Evolutionary conservation across 257 asterid species (phyloP), one percentile per base, ranked within the genome.

Genomic region (Solanum tarijense): DNA sequence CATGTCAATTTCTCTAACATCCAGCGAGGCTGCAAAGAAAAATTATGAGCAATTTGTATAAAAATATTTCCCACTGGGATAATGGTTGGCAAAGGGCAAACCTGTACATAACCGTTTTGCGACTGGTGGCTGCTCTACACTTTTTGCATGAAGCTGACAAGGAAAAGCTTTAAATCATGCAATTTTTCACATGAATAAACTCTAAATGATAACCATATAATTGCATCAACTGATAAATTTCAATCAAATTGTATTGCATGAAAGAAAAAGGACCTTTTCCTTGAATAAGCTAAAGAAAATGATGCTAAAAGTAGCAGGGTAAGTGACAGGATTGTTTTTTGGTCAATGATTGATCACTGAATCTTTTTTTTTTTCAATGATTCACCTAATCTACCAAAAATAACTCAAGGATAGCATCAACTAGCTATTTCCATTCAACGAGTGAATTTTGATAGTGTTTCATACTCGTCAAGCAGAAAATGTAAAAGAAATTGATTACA

Each of bases 121-220:
- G n/a, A 93, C 91, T 83, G 97, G 92, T 83, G 98, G 91, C 68
- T 84, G 89, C 87, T 91, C 96, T 83, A 98, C 95, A 85, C 88
- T 93, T 90, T 96, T 93, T 88, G 98, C 91, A 93, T 97, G 99
- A 92, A 97, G 99, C 99, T 97, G 95, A 90, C 90, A 91, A 87
- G 48, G 58, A 89, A 79, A 89, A 72, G 84, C 69, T 48, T 86
- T 82, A 89, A 58, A 46, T 86, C 88, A 72, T 31, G 25, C 85
- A 41, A 27, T 18, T 46, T 78, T 81, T 81, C 41, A 46, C 68
- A 46, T 46, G 29, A 81, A 81, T 27, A 46, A 39, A 46, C 27
- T 16, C 27, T 46, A 81, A 41, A 46, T 46, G 29, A 29, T 29
- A 81, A 81, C 41, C 39, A 46, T 18, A 81, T 79, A 79, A 79